Conservation (phyloP, 2,329 filamentous ascomycete species). For the Nemania serpens region DNA sequence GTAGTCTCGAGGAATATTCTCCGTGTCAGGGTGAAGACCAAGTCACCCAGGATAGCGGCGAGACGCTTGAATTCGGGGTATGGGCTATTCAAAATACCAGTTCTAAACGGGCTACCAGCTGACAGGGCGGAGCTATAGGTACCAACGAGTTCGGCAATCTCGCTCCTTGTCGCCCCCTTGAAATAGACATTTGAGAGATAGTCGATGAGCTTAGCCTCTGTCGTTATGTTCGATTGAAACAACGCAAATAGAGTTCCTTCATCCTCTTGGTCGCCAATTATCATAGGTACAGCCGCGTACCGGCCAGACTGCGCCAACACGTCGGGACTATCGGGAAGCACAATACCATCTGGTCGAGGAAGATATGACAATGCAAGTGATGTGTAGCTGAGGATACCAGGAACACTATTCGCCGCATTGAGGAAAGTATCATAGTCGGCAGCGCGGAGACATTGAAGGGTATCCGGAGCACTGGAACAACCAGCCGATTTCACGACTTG, state of each 20-base stretch:
- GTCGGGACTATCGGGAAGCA: slow-evolving; percentile 67
- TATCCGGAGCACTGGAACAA: slow-evolving; percentile 61
- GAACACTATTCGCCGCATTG: slow-evolving; percentile 70
- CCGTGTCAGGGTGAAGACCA: slow-evolving; percentile 74
- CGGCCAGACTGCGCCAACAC: slow-evolving; percentile 55
- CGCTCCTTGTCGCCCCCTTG: slow-evolving; percentile 53
- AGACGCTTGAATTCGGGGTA: slow-evolving; percentile 80
- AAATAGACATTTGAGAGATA: slow-evolving; percentile 67
- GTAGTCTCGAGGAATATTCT: slow-evolving; percentile 63
- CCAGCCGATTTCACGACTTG: slow-evolving; percentile 63
- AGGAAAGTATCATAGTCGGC: slow-evolving; percentile 65
- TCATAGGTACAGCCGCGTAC: slow-evolving; percentile 65
- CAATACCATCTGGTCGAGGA: slow-evolving; percentile 71
- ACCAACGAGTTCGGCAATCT: slow-evolving; percentile 61
- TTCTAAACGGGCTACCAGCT: slow-evolving; percentile 74
- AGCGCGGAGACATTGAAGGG: slow-evolving; percentile 67
- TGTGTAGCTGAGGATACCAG: slow-evolving; percentile 68
- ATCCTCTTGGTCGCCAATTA: slow-evolving; percentile 78
- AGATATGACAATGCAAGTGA: slow-evolving; percentile 74
- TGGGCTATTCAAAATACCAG: slow-evolving; percentile 68
- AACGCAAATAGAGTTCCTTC: slow-evolving; percentile 77
- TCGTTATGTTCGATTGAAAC: slow-evolving; percentile 71
- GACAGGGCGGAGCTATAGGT: slow-evolving; percentile 63
- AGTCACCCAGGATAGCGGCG: slow-evolving; percentile 74
- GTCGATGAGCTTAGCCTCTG: slow-evolving; percentile 58